phyloP scores from a whole-genome alignment of 2,329 filamentous ascomycete genomes.

The Clonostachys sp. region DNA sequence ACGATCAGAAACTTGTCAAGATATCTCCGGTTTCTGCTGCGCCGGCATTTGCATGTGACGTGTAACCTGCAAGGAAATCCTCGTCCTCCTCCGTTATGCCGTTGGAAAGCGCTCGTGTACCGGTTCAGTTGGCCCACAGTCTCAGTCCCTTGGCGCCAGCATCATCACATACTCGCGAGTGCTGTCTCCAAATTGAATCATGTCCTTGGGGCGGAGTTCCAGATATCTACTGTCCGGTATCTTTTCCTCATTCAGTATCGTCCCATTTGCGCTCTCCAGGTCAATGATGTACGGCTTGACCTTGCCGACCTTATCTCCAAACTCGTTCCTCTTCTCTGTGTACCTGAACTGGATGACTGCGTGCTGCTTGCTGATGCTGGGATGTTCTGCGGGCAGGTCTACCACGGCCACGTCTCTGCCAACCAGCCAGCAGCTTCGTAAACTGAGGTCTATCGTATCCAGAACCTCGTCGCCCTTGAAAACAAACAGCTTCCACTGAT shows the following conservation, averaged over 20 bases:
- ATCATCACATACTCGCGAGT: conserved; percentile 95
- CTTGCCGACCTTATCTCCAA: conserved; percentile 73
- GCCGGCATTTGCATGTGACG: too few species aligned
- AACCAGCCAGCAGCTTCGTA: conserved; percentile 84
- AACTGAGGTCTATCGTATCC: conserved; percentile 73
- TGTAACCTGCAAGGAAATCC: too few species aligned
- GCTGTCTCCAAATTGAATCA: conserved; percentile 83
- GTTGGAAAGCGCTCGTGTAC: background rate
- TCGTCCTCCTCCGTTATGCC: too few species aligned
- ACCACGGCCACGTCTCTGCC: conserved; percentile 77
- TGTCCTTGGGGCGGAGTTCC: conserved; percentile 83
- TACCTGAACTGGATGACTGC: conserved; percentile 91
- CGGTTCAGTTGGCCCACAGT: background rate
- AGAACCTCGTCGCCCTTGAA: conserved; percentile 82
- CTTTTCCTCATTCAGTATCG: conserved; percentile 70
- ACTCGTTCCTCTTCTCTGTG: conserved; percentile 79
- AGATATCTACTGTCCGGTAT: conserved; percentile 76
- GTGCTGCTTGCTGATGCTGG: conserved; percentile 92
- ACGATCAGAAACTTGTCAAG: too few species aligned
- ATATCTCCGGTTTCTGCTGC: too few species aligned
- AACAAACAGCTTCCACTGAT: conserved; percentile 85
- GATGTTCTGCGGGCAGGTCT: conserved; percentile 82
- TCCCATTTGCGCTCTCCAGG: conserved; percentile 90
- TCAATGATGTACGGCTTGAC: conserved; percentile 90
- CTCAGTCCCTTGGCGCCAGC: conserved; percentile 53